A percentile compares a stretch with the other conserved stretches of the same genome.
Conservation (phyloP, 768 basidiomycete species). For the Leccinum longicurvipes region DNA sequence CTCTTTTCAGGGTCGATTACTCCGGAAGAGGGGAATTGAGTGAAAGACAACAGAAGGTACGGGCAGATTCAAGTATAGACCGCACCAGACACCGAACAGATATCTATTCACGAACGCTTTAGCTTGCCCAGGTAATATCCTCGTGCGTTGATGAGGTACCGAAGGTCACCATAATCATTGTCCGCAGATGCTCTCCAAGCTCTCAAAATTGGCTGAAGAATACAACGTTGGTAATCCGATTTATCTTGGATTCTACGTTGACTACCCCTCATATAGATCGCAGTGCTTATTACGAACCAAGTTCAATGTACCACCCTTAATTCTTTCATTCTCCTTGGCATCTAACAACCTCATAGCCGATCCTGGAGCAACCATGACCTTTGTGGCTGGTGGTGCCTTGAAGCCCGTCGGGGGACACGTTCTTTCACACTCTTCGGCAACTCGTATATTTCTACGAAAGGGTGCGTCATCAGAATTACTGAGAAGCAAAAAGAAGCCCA, state of each 20-base stretch:
- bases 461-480: conserved; percentile 38
- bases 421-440: conserved; percentile 83
- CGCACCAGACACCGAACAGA: neutral
- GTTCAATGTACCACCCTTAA: conserved; percentile 61
- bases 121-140: conserved; percentile 76
- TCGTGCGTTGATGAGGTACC: neutral
- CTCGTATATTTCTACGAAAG: conserved; percentile 84
- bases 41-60: conserved; percentile 87
- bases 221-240: conserved; percentile 56
- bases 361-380: conserved; percentile 93
- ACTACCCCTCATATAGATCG: conserved; percentile 49
- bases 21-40: conserved; percentile 92
- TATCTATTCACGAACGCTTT: conserved; percentile 11
- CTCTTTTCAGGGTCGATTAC: conserved; percentile 90
- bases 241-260: neutral
- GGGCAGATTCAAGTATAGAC: neutral
- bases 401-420: conserved; percentile 93
- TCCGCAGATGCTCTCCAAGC: conserved; percentile 80
- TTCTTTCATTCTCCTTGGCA: neutral
- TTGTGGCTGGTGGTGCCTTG: conserved; percentile 88
- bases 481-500: neutral
- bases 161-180: neutral
- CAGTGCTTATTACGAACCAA: conserved; percentile 88
- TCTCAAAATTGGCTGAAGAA: conserved; percentile 90
- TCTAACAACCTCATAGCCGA: conserved; percentile 55